Evolutionary conservation across 371 early-diverging fungal genomes (phyloP).

Genomic region (Cokeromyces recurvatus): DNA sequence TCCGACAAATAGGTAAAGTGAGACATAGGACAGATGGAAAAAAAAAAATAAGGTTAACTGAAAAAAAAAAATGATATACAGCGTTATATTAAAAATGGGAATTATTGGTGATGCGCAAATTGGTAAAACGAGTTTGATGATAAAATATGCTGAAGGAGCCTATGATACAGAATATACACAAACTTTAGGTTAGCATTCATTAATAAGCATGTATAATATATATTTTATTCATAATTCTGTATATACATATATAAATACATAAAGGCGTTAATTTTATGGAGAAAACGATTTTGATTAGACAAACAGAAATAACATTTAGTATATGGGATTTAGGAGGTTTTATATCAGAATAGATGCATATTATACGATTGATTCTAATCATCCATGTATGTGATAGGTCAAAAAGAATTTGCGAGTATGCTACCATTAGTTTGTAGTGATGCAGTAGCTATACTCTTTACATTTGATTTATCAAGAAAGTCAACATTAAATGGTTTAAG

Average conservation of each 20-base stretch:
- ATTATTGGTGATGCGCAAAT: conserved; percentile 99
- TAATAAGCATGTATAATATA: no score
- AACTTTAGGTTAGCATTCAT: conserved; percentile 73
- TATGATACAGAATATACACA: conserved; percentile 96
- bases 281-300: conserved; percentile 88
- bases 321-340: conserved; percentile 99
- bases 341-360: no score
- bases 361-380: background rate
- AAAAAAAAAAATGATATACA: no score
- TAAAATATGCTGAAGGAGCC: conserved; percentile 96
- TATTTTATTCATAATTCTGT: no score
- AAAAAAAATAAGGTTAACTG: no score
- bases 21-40: no score
- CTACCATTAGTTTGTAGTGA: conserved; percentile 95
- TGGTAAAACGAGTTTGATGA: conserved; percentile 98
- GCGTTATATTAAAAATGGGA: conserved; percentile 90
- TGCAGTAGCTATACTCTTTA: conserved; percentile 91
- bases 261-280: conserved; percentile 98
- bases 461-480: conserved; percentile 93
- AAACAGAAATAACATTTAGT: conserved; percentile 94
- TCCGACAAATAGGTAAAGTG: no score
- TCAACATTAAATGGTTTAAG: conserved; percentile 89
- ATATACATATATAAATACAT: no score
- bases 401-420: conserved; percentile 97
- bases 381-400: conserved; percentile 50